Conservation (phyloP, 371 early-diverging fungal species). For the Apophysomyces elegans region DNA sequence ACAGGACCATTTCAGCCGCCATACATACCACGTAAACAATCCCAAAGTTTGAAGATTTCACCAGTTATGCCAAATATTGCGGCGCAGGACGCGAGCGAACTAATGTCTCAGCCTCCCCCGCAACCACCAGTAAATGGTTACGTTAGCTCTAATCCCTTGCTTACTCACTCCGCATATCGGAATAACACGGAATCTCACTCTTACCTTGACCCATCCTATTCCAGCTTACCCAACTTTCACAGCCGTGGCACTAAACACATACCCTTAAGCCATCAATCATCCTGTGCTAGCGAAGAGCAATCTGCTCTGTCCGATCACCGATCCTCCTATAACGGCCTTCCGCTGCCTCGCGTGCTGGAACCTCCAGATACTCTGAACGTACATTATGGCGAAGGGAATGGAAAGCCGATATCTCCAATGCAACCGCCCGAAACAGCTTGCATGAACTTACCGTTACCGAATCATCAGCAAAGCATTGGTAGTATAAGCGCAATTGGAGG, state of each 20-base stretch:
- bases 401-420: not conserved
- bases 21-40: conserved; percentile 39
- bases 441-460: not conserved
- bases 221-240: conserved; percentile 39
- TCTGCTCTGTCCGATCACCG: not conserved
- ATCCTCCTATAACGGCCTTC: conserved; percentile 16
- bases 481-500: not conserved
- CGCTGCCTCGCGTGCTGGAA: conserved; percentile 41
- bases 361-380: conserved; percentile 24
- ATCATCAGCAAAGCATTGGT: not conserved
- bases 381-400: conserved; percentile 10
- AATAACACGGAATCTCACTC: conserved; percentile 13
- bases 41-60: conserved; percentile 15
- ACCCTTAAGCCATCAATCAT: conserved; percentile 1
- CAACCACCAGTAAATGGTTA: conserved; percentile 10
- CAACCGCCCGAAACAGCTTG: conserved; percentile 13
- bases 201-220: conserved; percentile 31
- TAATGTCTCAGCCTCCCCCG: not conserved
- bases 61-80: conserved; percentile 15
- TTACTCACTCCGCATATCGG: not conserved
- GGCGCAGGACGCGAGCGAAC: not conserved
- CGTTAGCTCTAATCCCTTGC: conserved; percentile 11
- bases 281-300: not conserved
- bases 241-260: conserved; percentile 11
- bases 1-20: conserved; percentile 48